phyloP scores from a whole-genome alignment of 1,284 basidiomycete genomes.

The Apiotrichum laibachii region DNA sequence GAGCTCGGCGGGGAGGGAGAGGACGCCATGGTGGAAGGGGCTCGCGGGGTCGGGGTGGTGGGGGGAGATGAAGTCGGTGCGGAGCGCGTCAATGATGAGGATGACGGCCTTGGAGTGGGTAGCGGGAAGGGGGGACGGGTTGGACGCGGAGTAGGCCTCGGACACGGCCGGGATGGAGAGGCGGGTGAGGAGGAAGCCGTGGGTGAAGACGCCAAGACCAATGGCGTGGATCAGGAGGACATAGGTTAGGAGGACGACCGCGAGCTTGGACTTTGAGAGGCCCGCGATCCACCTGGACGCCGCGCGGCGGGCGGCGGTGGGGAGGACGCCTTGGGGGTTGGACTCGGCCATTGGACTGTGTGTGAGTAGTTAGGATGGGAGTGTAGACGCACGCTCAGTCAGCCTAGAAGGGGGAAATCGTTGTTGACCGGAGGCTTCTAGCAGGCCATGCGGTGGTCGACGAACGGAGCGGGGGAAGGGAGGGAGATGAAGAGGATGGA shows the following conservation, averaged over 20 bases:
- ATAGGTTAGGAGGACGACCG: conserved; percentile 60
- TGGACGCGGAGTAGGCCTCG: conserved; percentile 51
- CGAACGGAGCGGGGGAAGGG: no score
- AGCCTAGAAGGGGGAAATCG: no score
- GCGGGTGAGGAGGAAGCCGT: conserved; percentile 82
- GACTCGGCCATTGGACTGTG: conserved; percentile 3
- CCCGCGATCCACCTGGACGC: conserved; percentile 29
- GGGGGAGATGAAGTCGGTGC: conserved; percentile 89
- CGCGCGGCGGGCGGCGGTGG: conserved; percentile 12
- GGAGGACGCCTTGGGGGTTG: conserved; percentile 9
- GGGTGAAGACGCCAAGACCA: conserved; percentile 67
- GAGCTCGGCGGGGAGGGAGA: conserved; percentile 74
- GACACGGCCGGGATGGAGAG: conserved; percentile 65
- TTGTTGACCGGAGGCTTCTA: no score
- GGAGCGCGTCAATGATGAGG: conserved; percentile 86
- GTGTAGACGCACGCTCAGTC: no score
- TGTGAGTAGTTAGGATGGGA: not conserved
- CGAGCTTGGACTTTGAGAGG: conserved; percentile 38
- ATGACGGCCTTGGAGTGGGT: conserved; percentile 77
- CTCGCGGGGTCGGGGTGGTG: conserved; percentile 60
- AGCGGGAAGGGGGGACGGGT: conserved; percentile 54
- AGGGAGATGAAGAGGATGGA: no score
- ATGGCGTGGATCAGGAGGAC: conserved; percentile 55
- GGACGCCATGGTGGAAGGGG: conserved; percentile 74
- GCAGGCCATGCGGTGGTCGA: no score